phyloP scores from a whole-genome alignment of 257 asterid species.

The Petunia axillaris region DNA sequence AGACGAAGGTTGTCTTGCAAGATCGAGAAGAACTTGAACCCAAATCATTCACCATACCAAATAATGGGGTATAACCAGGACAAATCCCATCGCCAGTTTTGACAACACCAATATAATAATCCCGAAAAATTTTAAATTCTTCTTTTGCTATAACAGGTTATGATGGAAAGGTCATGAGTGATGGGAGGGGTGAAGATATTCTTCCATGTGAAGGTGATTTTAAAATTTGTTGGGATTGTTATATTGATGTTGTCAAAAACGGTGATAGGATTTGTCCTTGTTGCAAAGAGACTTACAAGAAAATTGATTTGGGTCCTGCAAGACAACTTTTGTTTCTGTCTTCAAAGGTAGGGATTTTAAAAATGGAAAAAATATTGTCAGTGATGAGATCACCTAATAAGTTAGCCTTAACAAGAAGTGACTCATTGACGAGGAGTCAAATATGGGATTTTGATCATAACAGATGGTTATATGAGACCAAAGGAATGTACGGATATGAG shows the following conservation, averaged over 20 bases:
- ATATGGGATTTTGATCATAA: constrained; percentile 86
- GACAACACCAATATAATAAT: constrained; percentile 72
- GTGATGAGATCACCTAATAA: constrained; percentile 71
- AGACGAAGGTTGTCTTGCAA: constrained; percentile 51
- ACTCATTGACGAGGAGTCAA: constrained; percentile 71
- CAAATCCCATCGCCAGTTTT: constrained; percentile 79
- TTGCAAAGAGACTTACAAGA: constrained; percentile 81
- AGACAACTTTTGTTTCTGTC: constrained; percentile 60
- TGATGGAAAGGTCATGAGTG: constrained; percentile 88
- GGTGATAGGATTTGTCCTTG: constrained; percentile 92
- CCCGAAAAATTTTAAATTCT: constrained; percentile 84
- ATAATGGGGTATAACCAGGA: constrained; percentile 64
- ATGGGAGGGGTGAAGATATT: constrained; percentile 78
- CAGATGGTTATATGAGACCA: constrained; percentile 81
- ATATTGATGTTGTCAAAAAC: constrained; percentile 63
- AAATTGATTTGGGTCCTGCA: constrained; percentile 54
- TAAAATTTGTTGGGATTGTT: constrained; percentile 86
- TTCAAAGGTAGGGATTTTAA: constrained; percentile 63
- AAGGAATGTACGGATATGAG: constrained; percentile 90
- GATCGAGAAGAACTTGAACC: constrained; percentile 12
- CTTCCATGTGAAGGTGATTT: constrained; percentile 90
- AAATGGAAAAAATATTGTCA: constrained; percentile 78
- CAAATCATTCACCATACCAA: constrained; percentile 55
- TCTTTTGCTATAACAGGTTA: constrained; percentile 80
- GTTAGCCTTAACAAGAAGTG: constrained; percentile 59